Base-by-base conservation (phyloP, 768 basidiomycete species). In the Suillus subalutaceus region DNA sequence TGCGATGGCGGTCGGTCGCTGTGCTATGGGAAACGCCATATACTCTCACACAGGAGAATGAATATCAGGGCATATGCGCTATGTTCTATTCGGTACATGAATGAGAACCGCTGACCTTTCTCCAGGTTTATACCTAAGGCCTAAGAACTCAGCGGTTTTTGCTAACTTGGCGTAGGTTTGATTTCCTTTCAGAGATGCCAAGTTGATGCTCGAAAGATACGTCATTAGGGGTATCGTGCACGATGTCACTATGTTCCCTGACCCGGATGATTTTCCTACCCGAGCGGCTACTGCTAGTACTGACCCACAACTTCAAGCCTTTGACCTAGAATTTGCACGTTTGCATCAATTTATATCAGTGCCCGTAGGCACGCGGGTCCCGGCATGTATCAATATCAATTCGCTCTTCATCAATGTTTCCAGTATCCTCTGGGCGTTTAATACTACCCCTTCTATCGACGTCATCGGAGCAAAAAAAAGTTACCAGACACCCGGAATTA, bases 401-500 rank as follows among this genome's bases (percentile, higher is more conserved):
- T 68, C 67, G 4, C 18, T 68, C 20, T 73, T 67, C 43, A 71
- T 73, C 48, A 65, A 61, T 44, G 44, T 68, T 43, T 66, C 65
- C 3, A 48, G 52, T 44, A 65, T 73, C n/a, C 68, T 71, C 6
- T 64, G 66, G 63, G 62, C 63, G 3, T 73, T 73, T 23, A 43
- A 66, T 48, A 50, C 67, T 46, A 64, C 41, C 23, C 60, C 30
- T 57, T 44, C 23, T 26, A 35, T 62, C 32, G 55, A 67, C 57
- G 44, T 18, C 18, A 26, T 23, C 15, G 58, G 41, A 41, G 23
- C 40, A 18, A 44, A 63, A 43, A 44, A n/a, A n/a, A n/a, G n/a
- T n/a, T n/a, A 20, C 41, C 57, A 74, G 76, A 79, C 69, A 68
- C 70, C 15, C 71, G 71, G 65, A 73, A 74, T 53, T 73, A 75